Evolutionary conservation across 345 rosid genomes (phyloP).

Genomic region (Syzygium grande): DNA sequence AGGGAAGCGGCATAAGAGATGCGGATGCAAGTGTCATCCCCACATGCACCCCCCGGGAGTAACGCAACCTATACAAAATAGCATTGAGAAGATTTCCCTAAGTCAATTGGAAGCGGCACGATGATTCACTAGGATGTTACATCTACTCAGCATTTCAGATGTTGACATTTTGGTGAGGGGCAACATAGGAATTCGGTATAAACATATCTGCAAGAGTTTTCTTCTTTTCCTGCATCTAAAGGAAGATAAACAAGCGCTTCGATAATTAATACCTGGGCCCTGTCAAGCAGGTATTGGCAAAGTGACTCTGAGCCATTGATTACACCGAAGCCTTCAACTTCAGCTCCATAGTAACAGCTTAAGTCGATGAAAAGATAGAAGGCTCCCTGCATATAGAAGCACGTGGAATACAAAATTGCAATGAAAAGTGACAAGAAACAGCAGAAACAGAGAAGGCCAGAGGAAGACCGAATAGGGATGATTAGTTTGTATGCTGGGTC

Average conservation of each 20-base stretch:
- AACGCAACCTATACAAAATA: constrained; percentile 58
- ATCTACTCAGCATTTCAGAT: background rate
- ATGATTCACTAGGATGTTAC: background rate
- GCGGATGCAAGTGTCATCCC: constrained; percentile 78
- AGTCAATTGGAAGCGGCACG: background rate
- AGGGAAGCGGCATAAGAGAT: constrained; percentile 90
- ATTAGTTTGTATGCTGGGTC: background rate
- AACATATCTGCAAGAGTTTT: background rate
- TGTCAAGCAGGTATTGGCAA: constrained; percentile 59
- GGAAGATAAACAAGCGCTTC: background rate
- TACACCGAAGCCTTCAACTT: constrained; percentile 67
- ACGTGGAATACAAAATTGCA: background rate
- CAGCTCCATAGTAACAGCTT: constrained; percentile 75
- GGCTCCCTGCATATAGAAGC: constrained; percentile 64
- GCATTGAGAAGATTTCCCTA: background rate
- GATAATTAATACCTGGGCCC: constrained; percentile 38
- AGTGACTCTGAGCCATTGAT: constrained; percentile 56
- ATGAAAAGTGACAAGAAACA: background rate
- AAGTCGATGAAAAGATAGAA: constrained; percentile 83
- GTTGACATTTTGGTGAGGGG: background rate
- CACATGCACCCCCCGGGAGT: constrained; percentile 95
- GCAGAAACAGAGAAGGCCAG: background rate
- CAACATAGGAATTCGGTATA: background rate
- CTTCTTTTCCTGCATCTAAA: background rate
- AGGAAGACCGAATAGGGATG: background rate